Percentiles rank a stretch among this genome's conserved stretches.
These are phyloP conservation scores for Trypanosomatidae sp. DNA, from an alignment of 208 protist species.

Conservation along the genomic window DNA sequence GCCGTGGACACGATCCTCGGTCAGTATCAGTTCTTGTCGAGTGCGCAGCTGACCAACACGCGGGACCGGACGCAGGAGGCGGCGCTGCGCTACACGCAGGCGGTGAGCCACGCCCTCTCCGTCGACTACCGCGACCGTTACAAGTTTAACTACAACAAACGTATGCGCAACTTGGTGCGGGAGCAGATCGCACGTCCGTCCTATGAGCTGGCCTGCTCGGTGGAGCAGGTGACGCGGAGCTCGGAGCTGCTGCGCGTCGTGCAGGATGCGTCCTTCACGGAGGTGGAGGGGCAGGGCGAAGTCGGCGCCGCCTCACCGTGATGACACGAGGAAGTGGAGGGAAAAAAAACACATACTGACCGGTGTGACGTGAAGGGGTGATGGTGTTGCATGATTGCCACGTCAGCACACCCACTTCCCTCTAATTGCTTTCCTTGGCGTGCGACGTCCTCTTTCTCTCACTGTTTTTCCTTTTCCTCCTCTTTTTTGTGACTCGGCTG, in stretches of 20 bases:
- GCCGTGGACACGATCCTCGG: constrained; percentile 64
- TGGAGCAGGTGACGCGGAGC: constrained; percentile 20
- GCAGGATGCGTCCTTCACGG: constrained; percentile 26
- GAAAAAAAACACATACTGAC: no score
- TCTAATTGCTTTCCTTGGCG: no score
- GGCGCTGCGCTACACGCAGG: constrained; percentile 37
- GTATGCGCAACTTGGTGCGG: constrained; percentile 61
- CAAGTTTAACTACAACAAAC: constrained; percentile 42
- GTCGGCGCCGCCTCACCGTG: no score
- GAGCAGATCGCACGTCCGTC: constrained; percentile 33
- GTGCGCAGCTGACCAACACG: constrained; percentile 31
- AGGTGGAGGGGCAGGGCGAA: no score
- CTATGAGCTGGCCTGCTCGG: constrained; percentile 18
- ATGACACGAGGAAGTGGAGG: no score
- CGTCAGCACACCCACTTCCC: no score
- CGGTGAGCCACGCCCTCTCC: constrained; percentile 52
- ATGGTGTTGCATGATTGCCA: no score
- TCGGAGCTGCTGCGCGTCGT: constrained; percentile 31
- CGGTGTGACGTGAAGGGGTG: no score
- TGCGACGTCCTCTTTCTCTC: no score
- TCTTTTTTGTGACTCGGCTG: no score
- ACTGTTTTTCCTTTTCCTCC: no score
- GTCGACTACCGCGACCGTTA: constrained; percentile 53
- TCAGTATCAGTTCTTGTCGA: constrained; percentile 40
- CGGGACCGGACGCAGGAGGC: constrained; percentile 32